Percentiles rank a stretch among this genome's conserved stretches.
These are phyloP conservation scores for Backusella tarrabulga DNA, from an alignment of 192 early-diverging fungal species.

Conservation along the genomic window DNA sequence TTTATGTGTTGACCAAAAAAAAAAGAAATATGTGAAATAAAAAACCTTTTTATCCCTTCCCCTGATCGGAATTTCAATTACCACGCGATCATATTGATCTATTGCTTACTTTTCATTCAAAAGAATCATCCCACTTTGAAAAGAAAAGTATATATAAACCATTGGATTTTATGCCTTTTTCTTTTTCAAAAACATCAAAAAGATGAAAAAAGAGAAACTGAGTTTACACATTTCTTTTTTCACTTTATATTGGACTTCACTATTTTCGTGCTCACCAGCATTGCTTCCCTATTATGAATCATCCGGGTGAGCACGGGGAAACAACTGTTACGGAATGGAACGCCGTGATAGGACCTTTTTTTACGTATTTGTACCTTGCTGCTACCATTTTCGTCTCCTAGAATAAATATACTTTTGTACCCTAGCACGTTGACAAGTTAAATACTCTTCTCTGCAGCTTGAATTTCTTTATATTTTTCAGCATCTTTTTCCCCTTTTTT, in stretches of 20 bases:
- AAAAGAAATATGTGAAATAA: neutral
- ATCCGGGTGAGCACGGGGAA: slow-evolving; percentile 13
- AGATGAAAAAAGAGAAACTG: neutral
- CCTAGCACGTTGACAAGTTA: neutral
- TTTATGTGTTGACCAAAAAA: neutral
- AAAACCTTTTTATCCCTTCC: neutral
- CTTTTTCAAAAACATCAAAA: neutral
- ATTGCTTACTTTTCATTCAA: neutral
- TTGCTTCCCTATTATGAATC: slow-evolving; percentile 7
- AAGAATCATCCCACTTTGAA: neutral
- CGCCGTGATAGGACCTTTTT: neutral
- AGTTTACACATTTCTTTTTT: neutral
- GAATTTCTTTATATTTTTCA: neutral
- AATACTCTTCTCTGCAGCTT: neutral
- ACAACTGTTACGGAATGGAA: neutral
- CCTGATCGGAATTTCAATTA: neutral
- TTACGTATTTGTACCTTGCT: neutral
- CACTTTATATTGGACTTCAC: neutral
- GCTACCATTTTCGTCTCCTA: neutral
- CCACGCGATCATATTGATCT: neutral
- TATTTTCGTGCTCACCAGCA: neutral
- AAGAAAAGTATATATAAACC: neutral
- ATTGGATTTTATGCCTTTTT: neutral
- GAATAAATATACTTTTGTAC: neutral
- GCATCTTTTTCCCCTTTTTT: neutral